These are phyloP conservation scores for Adansonia madagascariensis DNA, from an alignment of 441 rosid species.

Conservation along the genomic window DNA sequence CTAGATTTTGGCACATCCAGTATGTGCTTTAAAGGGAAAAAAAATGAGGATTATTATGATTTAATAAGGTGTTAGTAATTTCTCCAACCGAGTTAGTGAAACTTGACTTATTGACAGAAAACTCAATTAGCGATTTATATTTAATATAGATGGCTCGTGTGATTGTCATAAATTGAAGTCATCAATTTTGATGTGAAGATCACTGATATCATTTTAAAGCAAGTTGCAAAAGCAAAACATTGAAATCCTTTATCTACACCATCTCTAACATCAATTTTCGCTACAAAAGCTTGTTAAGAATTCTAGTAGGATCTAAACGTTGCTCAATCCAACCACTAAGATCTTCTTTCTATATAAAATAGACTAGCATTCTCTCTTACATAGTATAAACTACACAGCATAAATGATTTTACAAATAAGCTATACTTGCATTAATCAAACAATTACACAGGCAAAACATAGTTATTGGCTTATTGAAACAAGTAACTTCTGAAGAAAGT, in stretches of 20 bases:
- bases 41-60: background rate
- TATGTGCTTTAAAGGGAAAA: background rate
- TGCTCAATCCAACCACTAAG: conserved; percentile 18
- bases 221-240: conserved; percentile 2
- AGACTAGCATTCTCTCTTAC: conserved; percentile 11
- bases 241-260: background rate
- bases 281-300: conserved; percentile 7
- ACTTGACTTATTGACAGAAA: conserved; percentile 2
- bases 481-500: background rate
- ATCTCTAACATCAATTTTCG: background rate
- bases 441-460: background rate
- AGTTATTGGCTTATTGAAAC: background rate
- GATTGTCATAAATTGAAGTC: background rate
- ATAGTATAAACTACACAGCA: background rate
- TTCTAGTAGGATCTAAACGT: background rate
- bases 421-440: background rate
- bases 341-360: conserved; percentile 3
- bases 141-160: background rate
- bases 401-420: background rate
- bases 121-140: background rate
- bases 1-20: background rate
- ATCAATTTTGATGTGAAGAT: background rate
- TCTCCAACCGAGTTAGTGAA: background rate
- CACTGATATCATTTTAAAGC: background rate
- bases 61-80: background rate